A percentile compares a stretch with the other conserved stretches of the same genome.
Evolutionary conservation across 164 flowering plant genomes (phyloP).

Genomic region (Sedum album): DNA sequence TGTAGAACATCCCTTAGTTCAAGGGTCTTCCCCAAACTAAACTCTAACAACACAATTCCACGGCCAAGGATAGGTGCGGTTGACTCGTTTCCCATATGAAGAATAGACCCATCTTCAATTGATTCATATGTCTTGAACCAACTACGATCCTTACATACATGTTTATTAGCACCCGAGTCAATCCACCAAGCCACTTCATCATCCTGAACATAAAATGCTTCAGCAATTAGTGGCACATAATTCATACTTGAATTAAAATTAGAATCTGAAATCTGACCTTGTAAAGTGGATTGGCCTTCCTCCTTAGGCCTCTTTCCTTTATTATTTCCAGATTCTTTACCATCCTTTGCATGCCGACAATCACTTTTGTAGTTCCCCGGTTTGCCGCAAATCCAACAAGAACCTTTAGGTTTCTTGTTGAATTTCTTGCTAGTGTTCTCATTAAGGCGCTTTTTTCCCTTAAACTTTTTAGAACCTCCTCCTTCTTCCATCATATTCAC

Average conservation of each 20-base stretch:
- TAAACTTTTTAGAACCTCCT: too few species aligned
- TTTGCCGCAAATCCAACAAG: too few species aligned
- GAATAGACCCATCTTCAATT: not conserved
- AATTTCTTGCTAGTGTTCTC: too few species aligned
- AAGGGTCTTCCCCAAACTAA: not conserved
- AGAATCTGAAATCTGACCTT: too few species aligned
- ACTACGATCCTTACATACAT: conserved; percentile 10
- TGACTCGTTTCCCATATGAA: not conserved
- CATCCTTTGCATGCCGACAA: not conserved
- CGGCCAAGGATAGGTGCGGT: not conserved
- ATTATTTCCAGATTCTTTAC: not conserved
- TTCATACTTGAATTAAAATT: not conserved
- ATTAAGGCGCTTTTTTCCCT: too few species aligned
- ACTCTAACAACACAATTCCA: not conserved
- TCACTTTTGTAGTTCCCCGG: too few species aligned
- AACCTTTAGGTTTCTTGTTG: too few species aligned
- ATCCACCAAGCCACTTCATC: conserved; percentile 9
- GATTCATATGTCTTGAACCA: not conserved
- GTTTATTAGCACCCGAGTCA: conserved; percentile 11
- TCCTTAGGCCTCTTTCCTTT: not conserved
- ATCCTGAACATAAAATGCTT: conserved; percentile 3
- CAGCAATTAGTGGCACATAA: not conserved
- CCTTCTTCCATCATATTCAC: too few species aligned
- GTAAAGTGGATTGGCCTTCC: too few species aligned
- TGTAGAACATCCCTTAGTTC: conserved; percentile 1